phyloP scores from a whole-genome alignment of 2,329 filamentous ascomycete genomes.

The Byssoonygena ceratinophila region DNA sequence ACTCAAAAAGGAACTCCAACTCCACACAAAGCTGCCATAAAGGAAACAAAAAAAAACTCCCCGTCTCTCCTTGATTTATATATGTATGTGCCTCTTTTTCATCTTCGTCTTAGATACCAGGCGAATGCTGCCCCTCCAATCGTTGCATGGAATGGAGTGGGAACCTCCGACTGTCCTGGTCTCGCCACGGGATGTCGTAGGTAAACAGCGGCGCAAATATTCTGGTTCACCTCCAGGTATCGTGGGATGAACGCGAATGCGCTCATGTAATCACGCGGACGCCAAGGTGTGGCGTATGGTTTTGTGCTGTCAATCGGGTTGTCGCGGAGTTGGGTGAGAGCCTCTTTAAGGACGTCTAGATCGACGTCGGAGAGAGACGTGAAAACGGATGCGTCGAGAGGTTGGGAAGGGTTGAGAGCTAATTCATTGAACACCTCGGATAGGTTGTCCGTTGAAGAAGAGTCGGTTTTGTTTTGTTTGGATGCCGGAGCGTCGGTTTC shows the following conservation, averaged over 20 bases:
- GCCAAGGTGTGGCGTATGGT: conserved; percentile 87
- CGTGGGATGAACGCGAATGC: conserved; percentile 90
- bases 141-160: conserved; percentile 63
- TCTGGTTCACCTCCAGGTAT: conserved; percentile 96
- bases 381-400: conserved; percentile 31
- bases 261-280: conserved; percentile 72
- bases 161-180: conserved; percentile 68
- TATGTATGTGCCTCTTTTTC: conserved; percentile 24
- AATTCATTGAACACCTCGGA: neutral
- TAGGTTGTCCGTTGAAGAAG: conserved; percentile 4
- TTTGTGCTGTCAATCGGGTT: conserved; percentile 68
- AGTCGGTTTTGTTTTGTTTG: too few relatives aligned
- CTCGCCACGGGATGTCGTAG: conserved; percentile 85
- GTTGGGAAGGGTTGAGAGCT: conserved; percentile 11
- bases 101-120: conserved; percentile 83
- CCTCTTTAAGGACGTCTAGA: conserved; percentile 40
- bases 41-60: neutral
- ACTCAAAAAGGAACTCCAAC: neutral
- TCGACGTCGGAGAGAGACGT: conserved; percentile 41
- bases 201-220: conserved; percentile 91
- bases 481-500: conserved; percentile 5
- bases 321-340: conserved; percentile 55
- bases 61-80: neutral
- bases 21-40: neutral
- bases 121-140: conserved; percentile 76